Conservation (phyloP, 129 eudicot genomes). For the Cynara cardunculus region DNA sequence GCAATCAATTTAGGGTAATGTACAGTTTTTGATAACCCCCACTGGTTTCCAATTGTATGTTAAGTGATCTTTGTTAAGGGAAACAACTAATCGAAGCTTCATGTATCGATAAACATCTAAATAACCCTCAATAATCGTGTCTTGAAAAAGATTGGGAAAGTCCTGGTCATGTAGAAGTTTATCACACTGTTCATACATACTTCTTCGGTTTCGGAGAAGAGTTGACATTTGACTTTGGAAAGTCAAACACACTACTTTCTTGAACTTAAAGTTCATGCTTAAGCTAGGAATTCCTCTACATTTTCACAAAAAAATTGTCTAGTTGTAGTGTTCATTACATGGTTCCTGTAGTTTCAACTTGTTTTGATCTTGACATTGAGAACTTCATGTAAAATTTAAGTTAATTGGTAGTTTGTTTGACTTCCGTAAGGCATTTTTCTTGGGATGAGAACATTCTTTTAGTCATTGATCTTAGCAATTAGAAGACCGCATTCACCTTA, state of each 20-base stretch:
- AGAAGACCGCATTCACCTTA: neutral
- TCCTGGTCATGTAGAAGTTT: neutral
- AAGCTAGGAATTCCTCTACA: neutral
- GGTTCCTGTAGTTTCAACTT: neutral
- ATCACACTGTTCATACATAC: neutral
- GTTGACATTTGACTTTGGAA: conserved; percentile 5
- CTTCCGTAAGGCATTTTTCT: neutral
- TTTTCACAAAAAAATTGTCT: neutral
- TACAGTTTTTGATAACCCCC: neutral
- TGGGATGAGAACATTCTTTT: neutral
- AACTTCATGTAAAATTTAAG: neutral
- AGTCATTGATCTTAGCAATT: conserved; percentile 10
- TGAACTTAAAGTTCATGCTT: conserved; percentile 5
- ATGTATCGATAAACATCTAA: neutral
- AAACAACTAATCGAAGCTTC: neutral
- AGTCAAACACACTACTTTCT: neutral
- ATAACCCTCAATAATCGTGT: neutral
- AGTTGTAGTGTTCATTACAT: conserved; percentile 1
- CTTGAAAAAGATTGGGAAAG: neutral
- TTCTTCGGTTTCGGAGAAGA: neutral
- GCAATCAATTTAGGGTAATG: conserved; percentile 26
- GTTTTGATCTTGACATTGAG: neutral
- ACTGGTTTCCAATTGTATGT: neutral
- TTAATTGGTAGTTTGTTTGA: neutral
- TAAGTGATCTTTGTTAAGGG: neutral